A percentile compares a stretch with the other conserved stretches of the same genome.
Conservation (phyloP, 768 basidiomycete genomes). For the Tricholoma flavovirens region DNA sequence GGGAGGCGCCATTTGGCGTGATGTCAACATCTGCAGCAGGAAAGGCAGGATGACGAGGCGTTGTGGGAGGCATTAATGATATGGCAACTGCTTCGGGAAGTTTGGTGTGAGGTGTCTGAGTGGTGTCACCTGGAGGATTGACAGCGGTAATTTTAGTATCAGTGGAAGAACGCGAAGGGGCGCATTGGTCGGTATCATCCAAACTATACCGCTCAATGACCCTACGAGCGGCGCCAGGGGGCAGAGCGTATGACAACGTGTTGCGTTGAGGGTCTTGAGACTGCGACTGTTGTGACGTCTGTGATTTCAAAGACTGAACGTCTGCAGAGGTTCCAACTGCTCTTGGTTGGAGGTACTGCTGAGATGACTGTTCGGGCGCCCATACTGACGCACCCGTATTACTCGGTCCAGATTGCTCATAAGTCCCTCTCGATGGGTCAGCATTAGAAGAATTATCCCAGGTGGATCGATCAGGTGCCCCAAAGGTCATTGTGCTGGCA, state of each 20-base stretch:
- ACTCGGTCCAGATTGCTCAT: slow-evolving; percentile 13
- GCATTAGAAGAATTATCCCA: slow-evolving; percentile 20
- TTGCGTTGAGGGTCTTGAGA: slow-evolving; percentile 33
- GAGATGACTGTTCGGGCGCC: slow-evolving; percentile 19
- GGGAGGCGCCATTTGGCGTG: not conserved
- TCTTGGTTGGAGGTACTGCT: slow-evolving; percentile 15
- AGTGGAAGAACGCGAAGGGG: slow-evolving; percentile 29
- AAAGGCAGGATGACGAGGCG: slow-evolving; percentile 39
- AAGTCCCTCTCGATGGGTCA: slow-evolving; percentile 11
- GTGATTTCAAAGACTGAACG: slow-evolving; percentile 22
- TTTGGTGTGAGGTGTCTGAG: slow-evolving; percentile 17
- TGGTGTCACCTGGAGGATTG: slow-evolving; percentile 21
- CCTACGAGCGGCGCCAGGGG: slow-evolving; percentile 37
- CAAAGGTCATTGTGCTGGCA: slow-evolving; percentile 24
- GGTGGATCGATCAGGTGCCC: slow-evolving; percentile 20
- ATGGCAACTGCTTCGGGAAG: slow-evolving; percentile 15
- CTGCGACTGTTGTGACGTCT: slow-evolving; percentile 26
- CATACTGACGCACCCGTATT: slow-evolving; percentile 15
- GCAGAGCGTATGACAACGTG: slow-evolving; percentile 39
- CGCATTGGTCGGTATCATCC: slow-evolving; percentile 37
- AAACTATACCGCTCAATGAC: slow-evolving; percentile 49
- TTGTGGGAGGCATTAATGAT: slow-evolving; percentile 30
- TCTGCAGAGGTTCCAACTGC: slow-evolving; percentile 25
- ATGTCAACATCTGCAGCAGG: slow-evolving; percentile 24
- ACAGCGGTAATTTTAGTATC: slow-evolving; percentile 27